Evolutionary conservation across 2,329 filamentous ascomycete species (phyloP), one percentile per base, ranked within the genome.

Genomic region (Dothistroma septosporum): DNA sequence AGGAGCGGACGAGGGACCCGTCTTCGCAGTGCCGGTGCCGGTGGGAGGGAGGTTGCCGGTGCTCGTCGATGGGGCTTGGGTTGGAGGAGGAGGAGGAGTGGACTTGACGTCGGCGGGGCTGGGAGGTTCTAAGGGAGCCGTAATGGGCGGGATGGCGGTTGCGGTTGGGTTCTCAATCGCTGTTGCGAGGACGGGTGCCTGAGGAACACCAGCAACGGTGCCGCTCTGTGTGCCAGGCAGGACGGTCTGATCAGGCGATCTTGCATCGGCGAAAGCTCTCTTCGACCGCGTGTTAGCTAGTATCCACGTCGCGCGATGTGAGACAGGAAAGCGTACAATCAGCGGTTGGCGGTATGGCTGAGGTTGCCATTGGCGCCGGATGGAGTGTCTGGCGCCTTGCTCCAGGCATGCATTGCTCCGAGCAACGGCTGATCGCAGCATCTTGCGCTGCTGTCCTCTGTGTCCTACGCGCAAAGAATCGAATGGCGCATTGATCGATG

Each of bases 1-100:
- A 49, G 73, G 68, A 49, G 78, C 74, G 60, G 76, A 76, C 61
- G 75, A 76, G 12, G 78, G 74, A 14, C 72, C 71, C n/a, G 77
- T 76, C 19, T 75, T 71, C 50, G 77, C 77, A 49, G 76, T 78
- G 53, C 66, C 65, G 35, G 64, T 57, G 41, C 69, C 67, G 6
- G 68, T 69, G 14, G 70, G 69, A 19, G 69, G 68, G n/a, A 72
- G 65, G 55, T 68, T 70, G 44, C 66, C 69, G 41, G 63, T 65
- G 59, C 59, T 66, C 4, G 66, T 66, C 6, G 68, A 64, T 19
- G 70, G 63, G 31, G 65, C 54, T 28, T 28, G 24, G 24, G 24
- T 3, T 28, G 24, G 24, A 28, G 24, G 24, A 28, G 24, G 24
- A 41, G 69, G 64, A 16, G 65, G 54, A 35, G 24, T 55, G 0